These are phyloP conservation scores for Apiotrichum brassicae DNA, from an alignment of 1,284 basidiomycete genomes.

Conservation along the genomic window DNA sequence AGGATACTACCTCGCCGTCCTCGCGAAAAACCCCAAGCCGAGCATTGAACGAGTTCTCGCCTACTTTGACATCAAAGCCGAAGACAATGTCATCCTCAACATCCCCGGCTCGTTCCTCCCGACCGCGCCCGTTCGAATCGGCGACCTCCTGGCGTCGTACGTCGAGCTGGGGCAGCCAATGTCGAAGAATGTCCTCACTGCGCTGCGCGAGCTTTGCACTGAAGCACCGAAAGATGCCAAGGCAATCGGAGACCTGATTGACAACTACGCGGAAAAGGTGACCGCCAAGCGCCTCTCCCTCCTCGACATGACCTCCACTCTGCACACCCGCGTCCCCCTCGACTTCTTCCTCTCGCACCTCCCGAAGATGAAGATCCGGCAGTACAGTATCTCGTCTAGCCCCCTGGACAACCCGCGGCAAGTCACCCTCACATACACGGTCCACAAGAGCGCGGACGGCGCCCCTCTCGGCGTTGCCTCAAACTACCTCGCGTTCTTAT, in stretches of 20 bases:
- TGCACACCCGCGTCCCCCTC: constrained; percentile 49
- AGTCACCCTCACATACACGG: constrained; percentile 52
- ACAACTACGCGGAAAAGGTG: constrained; percentile 23
- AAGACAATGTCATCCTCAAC: constrained; percentile 20
- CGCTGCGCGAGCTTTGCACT: constrained; percentile 8
- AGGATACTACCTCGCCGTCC: constrained; percentile 54
- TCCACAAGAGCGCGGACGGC: constrained; percentile 48
- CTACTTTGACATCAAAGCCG: constrained; percentile 9
- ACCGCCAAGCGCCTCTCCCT: constrained; percentile 48
- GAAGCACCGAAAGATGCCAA: constrained; percentile 1
- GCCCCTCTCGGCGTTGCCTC: constrained; percentile 51
- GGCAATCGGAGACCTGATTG: constrained; percentile 6
- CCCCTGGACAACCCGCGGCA: constrained; percentile 51
- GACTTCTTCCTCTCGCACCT: constrained; percentile 15
- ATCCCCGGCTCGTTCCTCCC: constrained; percentile 38
- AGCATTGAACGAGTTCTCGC: constrained; percentile 7
- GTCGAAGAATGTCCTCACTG: constrained; percentile 20
- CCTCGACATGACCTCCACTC: too few relatives aligned
- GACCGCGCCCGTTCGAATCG: constrained; percentile 44
- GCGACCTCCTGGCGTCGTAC: constrained; percentile 48
- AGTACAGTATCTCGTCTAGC: constrained; percentile 50
- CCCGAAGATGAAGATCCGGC: constrained; percentile 20
- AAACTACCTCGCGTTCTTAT: constrained; percentile 50
- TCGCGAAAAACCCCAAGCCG: constrained; percentile 17
- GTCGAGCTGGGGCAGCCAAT: constrained; percentile 48